Conservation (phyloP, 495 filamentous ascomycete genomes). For the Hyaloscypha variabilis region DNA sequence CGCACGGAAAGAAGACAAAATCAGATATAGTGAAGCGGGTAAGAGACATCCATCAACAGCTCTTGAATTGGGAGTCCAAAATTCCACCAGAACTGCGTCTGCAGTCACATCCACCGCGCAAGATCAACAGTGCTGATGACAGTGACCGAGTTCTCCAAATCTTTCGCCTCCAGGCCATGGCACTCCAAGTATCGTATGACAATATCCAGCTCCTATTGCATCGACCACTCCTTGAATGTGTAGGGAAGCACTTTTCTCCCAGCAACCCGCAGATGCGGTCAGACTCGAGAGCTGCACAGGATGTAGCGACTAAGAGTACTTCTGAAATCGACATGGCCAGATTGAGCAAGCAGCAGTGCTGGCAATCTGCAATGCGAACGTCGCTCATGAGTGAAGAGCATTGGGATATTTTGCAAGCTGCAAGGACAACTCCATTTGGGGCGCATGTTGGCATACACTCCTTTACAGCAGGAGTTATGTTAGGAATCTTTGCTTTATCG, state of each 20-base stretch:
- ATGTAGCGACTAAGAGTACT: not conserved
- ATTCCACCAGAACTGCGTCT: not conserved
- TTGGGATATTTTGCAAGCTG: not conserved
- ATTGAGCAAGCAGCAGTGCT: not conserved
- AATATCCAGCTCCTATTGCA: conserved; percentile 1
- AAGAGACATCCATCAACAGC: not conserved
- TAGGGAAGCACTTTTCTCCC: too few species aligned
- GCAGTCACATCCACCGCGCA: not conserved
- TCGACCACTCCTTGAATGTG: not conserved
- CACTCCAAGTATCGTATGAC: not conserved
- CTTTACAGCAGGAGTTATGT: conserved; percentile 1
- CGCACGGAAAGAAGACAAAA: not conserved
- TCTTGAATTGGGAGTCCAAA: not conserved
- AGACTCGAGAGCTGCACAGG: not conserved
- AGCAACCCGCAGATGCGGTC: not conserved
- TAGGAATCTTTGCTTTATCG: conserved; percentile 4
- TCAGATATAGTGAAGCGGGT: not conserved
- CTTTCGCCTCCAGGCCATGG: not conserved
- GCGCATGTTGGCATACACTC: not conserved
- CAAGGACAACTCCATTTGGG: not conserved
- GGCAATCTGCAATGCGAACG: not conserved
- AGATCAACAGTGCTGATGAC: not conserved
- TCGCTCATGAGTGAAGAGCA: not conserved
- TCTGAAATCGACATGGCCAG: not conserved
- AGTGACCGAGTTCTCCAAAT: not conserved